A percentile compares a stretch with the other conserved stretches of the same genome.
Evolutionary conservation across 805 yeast species (phyloP).

Genomic region (Suhomyces pyralidae): DNA sequence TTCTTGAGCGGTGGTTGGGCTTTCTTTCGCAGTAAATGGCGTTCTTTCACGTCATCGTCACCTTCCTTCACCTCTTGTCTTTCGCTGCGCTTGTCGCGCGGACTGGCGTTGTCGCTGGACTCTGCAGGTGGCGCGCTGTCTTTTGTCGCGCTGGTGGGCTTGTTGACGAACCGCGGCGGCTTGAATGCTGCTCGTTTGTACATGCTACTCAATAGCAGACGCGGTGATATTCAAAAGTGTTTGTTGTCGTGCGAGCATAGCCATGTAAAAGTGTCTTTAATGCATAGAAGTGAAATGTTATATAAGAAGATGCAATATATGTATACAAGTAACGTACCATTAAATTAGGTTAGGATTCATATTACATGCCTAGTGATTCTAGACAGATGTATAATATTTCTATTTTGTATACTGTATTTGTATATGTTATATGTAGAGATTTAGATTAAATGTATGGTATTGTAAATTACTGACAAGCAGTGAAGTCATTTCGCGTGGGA

Average conservation of each 20-base stretch:
- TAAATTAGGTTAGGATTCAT: too few relatives aligned
- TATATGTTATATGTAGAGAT: background rate
- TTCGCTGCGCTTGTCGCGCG: background rate
- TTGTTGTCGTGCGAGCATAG: background rate
- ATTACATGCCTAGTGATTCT: too few relatives aligned
- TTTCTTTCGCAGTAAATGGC: background rate
- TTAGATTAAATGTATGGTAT: background rate
- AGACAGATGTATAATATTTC: background rate
- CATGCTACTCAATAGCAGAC: constrained; percentile 9
- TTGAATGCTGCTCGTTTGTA: constrained; percentile 43
- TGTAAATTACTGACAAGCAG: background rate
- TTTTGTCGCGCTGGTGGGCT: constrained; percentile 2
- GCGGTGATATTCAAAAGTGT: background rate
- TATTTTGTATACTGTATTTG: too few relatives aligned
- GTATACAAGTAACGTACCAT: too few relatives aligned
- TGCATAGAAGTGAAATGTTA: background rate
- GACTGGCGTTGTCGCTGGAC: background rate
- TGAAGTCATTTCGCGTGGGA: background rate
- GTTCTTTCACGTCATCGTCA: background rate
- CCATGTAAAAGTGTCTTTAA: too few relatives aligned
- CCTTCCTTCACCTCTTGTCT: background rate
- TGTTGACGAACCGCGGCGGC: constrained; percentile 39
- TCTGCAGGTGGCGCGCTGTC: background rate
- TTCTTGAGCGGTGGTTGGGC: background rate
- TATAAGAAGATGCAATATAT: too few relatives aligned